Conservation (phyloP, 257 asterid genomes). For the Euphrasia confusa region DNA sequence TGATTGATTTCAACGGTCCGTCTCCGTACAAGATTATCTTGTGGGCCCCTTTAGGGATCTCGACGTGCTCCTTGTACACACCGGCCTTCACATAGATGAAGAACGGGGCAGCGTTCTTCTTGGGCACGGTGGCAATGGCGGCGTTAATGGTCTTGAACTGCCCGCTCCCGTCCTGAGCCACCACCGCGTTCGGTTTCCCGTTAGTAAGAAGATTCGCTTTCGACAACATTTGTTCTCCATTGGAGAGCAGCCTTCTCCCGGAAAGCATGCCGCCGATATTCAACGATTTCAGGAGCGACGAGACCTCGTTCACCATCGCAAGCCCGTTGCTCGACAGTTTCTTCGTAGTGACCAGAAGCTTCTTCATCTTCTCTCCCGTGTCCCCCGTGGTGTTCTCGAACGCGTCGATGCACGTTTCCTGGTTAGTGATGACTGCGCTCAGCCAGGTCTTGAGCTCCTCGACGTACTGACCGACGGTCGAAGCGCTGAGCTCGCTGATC, state of each 20-base stretch:
- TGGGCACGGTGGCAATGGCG: slow-evolving; percentile 38
- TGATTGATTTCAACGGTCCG: slow-evolving; percentile 47
- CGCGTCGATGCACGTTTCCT: slow-evolving; percentile 71
- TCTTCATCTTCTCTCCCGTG: slow-evolving; percentile 59
- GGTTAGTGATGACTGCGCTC: slow-evolving; percentile 53
- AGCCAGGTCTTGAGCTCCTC: slow-evolving; percentile 54
- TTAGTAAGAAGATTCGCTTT: neutral
- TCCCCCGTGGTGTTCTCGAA: slow-evolving; percentile 50
- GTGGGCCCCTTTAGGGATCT: too few species aligned
- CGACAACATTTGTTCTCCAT: neutral
- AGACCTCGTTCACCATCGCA: slow-evolving; percentile 41
- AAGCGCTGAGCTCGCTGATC: slow-evolving; percentile 26
- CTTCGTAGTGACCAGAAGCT: slow-evolving; percentile 28
- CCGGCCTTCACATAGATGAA: slow-evolving; percentile 58
- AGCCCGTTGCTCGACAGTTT: slow-evolving; percentile 60
- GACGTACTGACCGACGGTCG: slow-evolving; percentile 20
- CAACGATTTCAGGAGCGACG: slow-evolving; percentile 23
- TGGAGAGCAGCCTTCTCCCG: slow-evolving; percentile 32
- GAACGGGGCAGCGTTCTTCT: slow-evolving; percentile 22
- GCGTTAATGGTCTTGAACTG: slow-evolving; percentile 39
- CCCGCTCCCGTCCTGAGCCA: slow-evolving; percentile 64
- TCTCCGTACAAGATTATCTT: slow-evolving; percentile 21
- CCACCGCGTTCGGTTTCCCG: slow-evolving; percentile 16
- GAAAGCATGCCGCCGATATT: slow-evolving; percentile 14
- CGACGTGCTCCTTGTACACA: slow-evolving; percentile 22